Conservation (phyloP, 352 stramenopile species). For the Halophytophthora batemanensis region DNA sequence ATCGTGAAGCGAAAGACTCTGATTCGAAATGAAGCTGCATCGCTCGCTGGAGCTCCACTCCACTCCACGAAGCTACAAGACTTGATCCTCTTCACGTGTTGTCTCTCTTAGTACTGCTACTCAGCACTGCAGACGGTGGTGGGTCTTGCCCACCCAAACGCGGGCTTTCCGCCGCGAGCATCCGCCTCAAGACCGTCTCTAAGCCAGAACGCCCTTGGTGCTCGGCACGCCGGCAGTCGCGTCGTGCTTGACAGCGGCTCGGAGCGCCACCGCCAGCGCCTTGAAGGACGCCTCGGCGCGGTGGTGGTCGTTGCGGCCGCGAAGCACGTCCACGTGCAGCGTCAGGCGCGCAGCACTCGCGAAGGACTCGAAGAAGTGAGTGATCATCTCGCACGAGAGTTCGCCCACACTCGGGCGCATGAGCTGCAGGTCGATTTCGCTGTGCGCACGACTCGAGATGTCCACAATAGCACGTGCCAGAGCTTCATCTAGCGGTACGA, state of each 20-base stretch:
- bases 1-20: too few relatives aligned
- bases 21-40: too few relatives aligned
- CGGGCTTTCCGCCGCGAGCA: too few relatives aligned
- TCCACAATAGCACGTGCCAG: conserved; percentile 92
- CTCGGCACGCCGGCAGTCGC: conserved; percentile 83
- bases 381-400: conserved; percentile 94
- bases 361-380: conserved; percentile 94
- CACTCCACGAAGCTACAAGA: too few relatives aligned
- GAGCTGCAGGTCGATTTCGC: conserved; percentile 87
- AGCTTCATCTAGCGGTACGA: conserved; percentile 90
- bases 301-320: conserved; percentile 92
- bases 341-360: conserved; percentile 90
- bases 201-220: conserved; percentile 91
- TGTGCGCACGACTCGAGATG: conserved; percentile 92
- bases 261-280: conserved; percentile 83
- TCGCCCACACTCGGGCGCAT: conserved; percentile 80
- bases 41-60: neutral
- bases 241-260: conserved; percentile 74
- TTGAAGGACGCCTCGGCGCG: conserved; percentile 92
- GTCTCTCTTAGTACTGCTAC: too few relatives aligned
- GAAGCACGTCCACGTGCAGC: conserved; percentile 91
- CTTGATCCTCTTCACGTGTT: too few relatives aligned
- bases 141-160: too few relatives aligned
- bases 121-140: too few relatives aligned
- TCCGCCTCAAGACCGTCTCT: conserved; percentile 5